Conservation (phyloP, 2,329 filamentous ascomycete species). For the Zasmidium angulare region DNA sequence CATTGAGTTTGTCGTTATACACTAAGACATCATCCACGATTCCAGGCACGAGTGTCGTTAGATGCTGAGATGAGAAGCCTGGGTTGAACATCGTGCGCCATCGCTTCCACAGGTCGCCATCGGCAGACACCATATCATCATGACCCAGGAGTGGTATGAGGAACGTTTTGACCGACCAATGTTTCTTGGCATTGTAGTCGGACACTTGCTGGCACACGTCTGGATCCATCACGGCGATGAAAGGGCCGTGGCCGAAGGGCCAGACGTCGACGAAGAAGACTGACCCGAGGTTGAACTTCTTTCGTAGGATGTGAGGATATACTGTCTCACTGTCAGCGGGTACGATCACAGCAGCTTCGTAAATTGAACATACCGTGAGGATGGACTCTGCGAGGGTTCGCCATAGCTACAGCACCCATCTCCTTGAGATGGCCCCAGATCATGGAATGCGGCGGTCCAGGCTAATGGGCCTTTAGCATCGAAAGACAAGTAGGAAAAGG, state of each 20-base stretch:
- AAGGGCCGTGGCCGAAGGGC: conserved; percentile 18
- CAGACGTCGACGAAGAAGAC: conserved; percentile 26
- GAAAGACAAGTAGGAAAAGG: too few relatives aligned
- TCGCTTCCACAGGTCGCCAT: conserved; percentile 43
- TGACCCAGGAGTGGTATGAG: conserved; percentile 21
- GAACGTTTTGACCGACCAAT: conserved; percentile 10
- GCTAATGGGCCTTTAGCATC: too few relatives aligned
- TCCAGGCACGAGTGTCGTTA: conserved; percentile 40
- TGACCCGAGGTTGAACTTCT: conserved; percentile 21
- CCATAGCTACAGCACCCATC: conserved; percentile 5
- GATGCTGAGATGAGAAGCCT: conserved; percentile 39
- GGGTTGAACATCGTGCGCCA: conserved; percentile 47
- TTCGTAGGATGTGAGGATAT: conserved; percentile 13
- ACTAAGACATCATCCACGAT: conserved; percentile 38
- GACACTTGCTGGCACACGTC: conserved; percentile 22
- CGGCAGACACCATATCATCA: conserved; percentile 33
- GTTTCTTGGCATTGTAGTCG: conserved; percentile 18
- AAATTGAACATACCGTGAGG: conserved; percentile 11
- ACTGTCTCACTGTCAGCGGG: not conserved
- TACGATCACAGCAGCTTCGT: too few relatives aligned
- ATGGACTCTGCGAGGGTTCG: conserved; percentile 9
- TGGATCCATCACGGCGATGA: conserved; percentile 23
- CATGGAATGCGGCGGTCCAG: conserved; percentile 10
- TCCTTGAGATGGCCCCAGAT: conserved; percentile 11
- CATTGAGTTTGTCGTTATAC: conserved; percentile 36